phyloP scores from a whole-genome alignment of 108 stramenopile species.

The Cyclostephanos tholiformis region DNA sequence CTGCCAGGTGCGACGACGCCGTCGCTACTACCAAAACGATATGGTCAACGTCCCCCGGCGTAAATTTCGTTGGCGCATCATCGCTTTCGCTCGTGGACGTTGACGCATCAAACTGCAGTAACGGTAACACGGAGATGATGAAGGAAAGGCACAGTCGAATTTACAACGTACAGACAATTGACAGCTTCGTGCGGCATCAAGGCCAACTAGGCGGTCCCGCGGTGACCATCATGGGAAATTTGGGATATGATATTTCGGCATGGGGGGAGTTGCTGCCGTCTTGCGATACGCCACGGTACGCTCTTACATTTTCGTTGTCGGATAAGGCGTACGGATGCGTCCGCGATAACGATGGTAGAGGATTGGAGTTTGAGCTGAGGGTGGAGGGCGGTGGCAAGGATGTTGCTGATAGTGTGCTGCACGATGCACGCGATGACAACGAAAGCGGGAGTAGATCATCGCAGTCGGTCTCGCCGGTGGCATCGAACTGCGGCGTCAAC shows the following conservation, averaged over 20 bases:
- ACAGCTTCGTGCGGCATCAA: slow-evolving; percentile 12
- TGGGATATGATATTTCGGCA: slow-evolving; percentile 22
- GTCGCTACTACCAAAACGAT: slow-evolving; percentile 2
- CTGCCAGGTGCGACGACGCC: neutral
- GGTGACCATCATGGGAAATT: slow-evolving; percentile 24
- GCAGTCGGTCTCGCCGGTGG: neutral
- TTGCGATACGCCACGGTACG: slow-evolving; percentile 14
- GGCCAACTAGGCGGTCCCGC: neutral
- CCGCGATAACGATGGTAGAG: neutral
- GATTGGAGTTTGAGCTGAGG: neutral
- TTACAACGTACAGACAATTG: slow-evolving; percentile 43
- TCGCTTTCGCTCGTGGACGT: slow-evolving; percentile 10
- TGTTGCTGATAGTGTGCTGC: neutral
- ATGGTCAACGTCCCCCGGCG: slow-evolving; percentile 45
- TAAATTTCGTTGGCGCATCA: slow-evolving; percentile 43
- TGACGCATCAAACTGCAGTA: neutral
- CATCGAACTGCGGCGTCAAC: slow-evolving; percentile 21
- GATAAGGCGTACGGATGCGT: slow-evolving; percentile 6
- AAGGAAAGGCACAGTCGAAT: slow-evolving; percentile 23
- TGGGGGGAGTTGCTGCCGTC: slow-evolving; percentile 12
- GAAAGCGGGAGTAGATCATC: neutral
- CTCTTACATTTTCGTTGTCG: slow-evolving; percentile 13
- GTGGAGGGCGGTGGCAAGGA: slow-evolving; percentile 11
- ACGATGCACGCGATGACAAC: slow-evolving; percentile 11
- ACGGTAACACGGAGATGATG: slow-evolving; percentile 3